A percentile compares a stretch with the other conserved stretches of the same genome.
Evolutionary conservation across 108 stramenopile genomes (phyloP).

Genomic region (Cyclotella baltica): DNA sequence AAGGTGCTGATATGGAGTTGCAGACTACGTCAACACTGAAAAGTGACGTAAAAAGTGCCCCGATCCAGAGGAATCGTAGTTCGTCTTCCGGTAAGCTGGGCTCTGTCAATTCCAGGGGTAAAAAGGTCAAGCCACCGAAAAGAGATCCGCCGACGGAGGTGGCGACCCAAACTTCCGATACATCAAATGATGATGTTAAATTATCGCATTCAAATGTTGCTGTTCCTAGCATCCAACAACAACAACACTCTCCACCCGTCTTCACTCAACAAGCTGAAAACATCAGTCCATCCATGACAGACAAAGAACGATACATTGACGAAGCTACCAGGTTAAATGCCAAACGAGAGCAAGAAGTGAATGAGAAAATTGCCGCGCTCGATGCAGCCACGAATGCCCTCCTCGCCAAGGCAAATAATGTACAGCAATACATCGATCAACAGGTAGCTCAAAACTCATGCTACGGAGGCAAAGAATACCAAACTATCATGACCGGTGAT

Average conservation of each 20-base stretch:
- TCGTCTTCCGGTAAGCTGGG: no score
- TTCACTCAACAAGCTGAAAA: not conserved
- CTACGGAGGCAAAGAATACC: not conserved
- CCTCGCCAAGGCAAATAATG: constrained; percentile 7
- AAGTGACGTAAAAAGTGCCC: not conserved
- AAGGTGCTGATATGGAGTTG: not conserved
- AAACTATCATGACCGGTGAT: not conserved
- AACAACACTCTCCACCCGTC: no score
- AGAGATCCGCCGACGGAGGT: no score
- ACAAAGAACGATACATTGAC: constrained; percentile 4
- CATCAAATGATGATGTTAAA: no score
- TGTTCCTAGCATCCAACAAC: not conserved
- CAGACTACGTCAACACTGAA: not conserved
- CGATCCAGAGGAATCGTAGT: not conserved
- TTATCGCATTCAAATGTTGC: no score
- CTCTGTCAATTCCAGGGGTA: no score
- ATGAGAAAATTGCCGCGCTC: constrained; percentile 2
- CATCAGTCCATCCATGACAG: not conserved
- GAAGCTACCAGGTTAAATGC: constrained; percentile 10
- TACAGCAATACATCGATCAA: constrained; percentile 16
- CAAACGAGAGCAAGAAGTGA: constrained; percentile 4
- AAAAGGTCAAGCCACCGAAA: no score
- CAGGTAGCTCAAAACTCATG: not conserved
- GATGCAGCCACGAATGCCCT: constrained; percentile 17
- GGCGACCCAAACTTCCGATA: no score